Evolutionary conservation across 1,284 basidiomycete species (phyloP).

Genomic region (Melampsora americana): DNA sequence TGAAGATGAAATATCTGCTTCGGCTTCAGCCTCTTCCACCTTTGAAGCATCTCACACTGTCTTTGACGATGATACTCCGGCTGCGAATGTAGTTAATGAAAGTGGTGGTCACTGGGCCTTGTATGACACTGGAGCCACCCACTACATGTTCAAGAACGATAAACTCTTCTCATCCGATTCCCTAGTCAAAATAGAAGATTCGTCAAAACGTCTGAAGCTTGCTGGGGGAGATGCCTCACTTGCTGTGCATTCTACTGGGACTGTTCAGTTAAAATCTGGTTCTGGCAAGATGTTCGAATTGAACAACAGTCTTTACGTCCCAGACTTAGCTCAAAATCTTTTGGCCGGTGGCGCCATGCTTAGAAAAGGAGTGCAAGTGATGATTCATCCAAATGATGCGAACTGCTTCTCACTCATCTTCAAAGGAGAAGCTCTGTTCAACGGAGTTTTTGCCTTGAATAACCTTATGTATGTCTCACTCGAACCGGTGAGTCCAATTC

Average conservation of each 20-base stretch:
- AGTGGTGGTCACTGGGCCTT: background rate
- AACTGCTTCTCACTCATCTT: background rate
- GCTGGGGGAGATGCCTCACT: background rate
- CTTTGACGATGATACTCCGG: background rate
- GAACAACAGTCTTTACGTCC: conserved; percentile 1
- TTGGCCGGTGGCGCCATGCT: background rate
- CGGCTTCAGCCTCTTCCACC: background rate
- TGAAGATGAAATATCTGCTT: background rate
- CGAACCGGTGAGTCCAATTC: background rate
- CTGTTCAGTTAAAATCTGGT: background rate
- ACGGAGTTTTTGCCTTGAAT: background rate
- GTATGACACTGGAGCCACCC: background rate
- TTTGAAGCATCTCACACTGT: background rate
- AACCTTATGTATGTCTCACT: background rate
- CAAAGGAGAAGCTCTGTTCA: background rate
- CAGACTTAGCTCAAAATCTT: background rate
- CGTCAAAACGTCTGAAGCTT: background rate
- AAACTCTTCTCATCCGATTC: background rate
- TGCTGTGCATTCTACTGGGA: background rate
- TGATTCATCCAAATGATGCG: background rate
- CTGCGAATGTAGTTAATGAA: background rate
- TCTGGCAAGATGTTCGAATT: background rate
- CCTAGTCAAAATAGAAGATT: background rate
- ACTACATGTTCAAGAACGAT: conserved; percentile 25
- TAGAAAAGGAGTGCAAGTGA: background rate